Base-by-base conservation (phyloP, 148 eudicot genomes). In the Euryodendron excelsum region DNA sequence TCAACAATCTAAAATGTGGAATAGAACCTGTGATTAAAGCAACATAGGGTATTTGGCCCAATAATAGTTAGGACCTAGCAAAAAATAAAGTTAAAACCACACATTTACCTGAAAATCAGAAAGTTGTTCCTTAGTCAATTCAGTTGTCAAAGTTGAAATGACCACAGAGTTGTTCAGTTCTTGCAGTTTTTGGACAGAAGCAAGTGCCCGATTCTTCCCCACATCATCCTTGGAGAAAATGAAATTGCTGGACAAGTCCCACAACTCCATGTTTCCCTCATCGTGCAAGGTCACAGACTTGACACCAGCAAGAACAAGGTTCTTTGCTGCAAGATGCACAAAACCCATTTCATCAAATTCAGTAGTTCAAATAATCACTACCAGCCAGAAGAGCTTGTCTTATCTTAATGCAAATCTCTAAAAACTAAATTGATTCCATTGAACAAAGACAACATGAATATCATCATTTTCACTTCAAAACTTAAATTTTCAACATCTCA, bases 231-330 rank as follows among this genome's bases (percentile, higher is more conserved):
- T 88, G 1, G 92, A 81, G 75, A 91, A 86, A 64, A 84, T 79
- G 82, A 91, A 91, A 77, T 91, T 91, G 89, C 92, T 83, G 15
- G 94, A 91, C 79, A 91, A 77, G 78, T 91, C 92, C 94, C 92
- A 89, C 61, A 87, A 74, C 82, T 90, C 91, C 27, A 90, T 92
- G 8, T 8, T 53, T 45, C 89, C 90, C 80, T 84, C 88, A 80
- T 91, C 94, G 68, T 91, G 90, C 88, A 91, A 73, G n/a, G 89
- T 87, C 74, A 91, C 92, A 33, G 94, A 89, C 80, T 89, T 89
- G 70, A 91, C 94, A 21, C 94, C 94, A 86, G 94, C 91, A 47
- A 90, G 91, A 68, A 90, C 80, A 58, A 91, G 92, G 76, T 89
- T 91, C 83, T 91, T 88, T 53, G 92, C 92, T 89, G 90, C 76